Evolutionary conservation across 805 yeast genomes (phyloP), one percentile per base, ranked within the genome.

Genomic region (Dipodascus albidus): DNA sequence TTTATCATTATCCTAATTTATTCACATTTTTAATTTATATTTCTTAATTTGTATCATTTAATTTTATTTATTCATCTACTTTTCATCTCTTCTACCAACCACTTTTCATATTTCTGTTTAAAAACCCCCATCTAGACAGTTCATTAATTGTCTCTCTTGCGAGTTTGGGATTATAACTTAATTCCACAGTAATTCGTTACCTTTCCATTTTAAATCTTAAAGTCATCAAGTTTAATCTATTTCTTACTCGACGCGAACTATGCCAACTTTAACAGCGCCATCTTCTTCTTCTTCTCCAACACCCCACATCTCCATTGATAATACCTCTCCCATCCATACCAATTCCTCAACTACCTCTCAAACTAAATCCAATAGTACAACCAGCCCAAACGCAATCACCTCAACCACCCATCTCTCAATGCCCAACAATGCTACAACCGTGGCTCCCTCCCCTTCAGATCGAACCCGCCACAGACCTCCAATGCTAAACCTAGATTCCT

Each of bases 381-480:
- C 44, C 44, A 38, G 20, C 44, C 6, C 44, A 14, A 38, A 14
- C 44, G 3, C 44, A 11, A 6, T 19, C 44, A 38, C 44, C 44
- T n/a, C 44, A n/a, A 14, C 44, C 20, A 6, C 44, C 44, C 17
- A 14, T 14, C 20, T 38, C 44, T 11, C 44, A 4, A 38, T 38
- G 44, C 15, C 44, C 44, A 38, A 17, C 3, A 14, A 14, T n/a
- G 15, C 38, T 9, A 31, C 38, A 31, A 27, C 33, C 33, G 33
- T 11, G 9, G 33, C 11, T 6, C 9, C 33, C 33, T 38, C 44
- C n/a, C 44, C 44, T 11, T 11, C 17, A 4, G 44, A 14, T 6
- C 44, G 44, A 6, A 4, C 44, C 6, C 44, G 44, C 20, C 44
- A 38, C 44, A 38, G 44, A 38, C 44, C 44, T 38, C 44, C 44